phyloP scores from a whole-genome alignment of 352 stramenopile genomes.

The Phytopythium chamaehyphon region DNA sequence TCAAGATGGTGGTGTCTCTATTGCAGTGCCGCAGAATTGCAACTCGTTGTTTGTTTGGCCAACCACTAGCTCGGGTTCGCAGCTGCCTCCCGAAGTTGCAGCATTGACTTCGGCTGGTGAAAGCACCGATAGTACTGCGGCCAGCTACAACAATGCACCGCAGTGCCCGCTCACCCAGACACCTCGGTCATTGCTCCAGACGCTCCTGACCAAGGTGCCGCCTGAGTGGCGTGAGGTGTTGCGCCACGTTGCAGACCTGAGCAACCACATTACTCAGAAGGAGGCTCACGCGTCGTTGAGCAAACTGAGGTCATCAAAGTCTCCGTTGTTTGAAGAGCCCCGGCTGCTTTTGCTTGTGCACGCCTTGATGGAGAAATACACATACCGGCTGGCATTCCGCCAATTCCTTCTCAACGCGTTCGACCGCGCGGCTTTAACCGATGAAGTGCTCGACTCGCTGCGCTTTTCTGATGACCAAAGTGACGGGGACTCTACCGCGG shows the following conservation, averaged over 20 bases:
- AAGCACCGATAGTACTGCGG: neutral
- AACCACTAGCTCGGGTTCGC: constrained; percentile 10
- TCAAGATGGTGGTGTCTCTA: constrained; percentile 64
- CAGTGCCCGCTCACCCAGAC: constrained; percentile 49
- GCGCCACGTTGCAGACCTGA: constrained; percentile 74
- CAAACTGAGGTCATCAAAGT: constrained; percentile 69
- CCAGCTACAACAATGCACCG: constrained; percentile 4
- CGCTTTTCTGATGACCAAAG: constrained; percentile 34
- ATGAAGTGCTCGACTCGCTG: constrained; percentile 74
- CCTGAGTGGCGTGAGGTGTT: constrained; percentile 77
- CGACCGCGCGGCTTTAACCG: constrained; percentile 60
- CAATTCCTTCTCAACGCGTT: constrained; percentile 88
- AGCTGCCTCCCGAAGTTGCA: neutral
- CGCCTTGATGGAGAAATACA: constrained; percentile 81
- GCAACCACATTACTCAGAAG: constrained; percentile 89
- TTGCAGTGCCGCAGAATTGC: constrained; percentile 78
- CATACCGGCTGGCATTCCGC: constrained; percentile 75
- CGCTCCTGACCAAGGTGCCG: constrained; percentile 62
- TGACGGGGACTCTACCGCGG: neutral
- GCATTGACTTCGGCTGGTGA: neutral
- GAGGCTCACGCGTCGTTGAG: constrained; percentile 83
- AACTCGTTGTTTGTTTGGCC: constrained; percentile 83
- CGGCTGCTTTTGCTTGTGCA: constrained; percentile 82
- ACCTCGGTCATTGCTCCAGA: constrained; percentile 49
- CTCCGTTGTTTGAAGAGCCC: constrained; percentile 77